Evolutionary conservation across 2,329 filamentous ascomycete genomes (phyloP), one percentile per base, ranked within the genome.

Genomic region (Byssochlamys sp.): DNA sequence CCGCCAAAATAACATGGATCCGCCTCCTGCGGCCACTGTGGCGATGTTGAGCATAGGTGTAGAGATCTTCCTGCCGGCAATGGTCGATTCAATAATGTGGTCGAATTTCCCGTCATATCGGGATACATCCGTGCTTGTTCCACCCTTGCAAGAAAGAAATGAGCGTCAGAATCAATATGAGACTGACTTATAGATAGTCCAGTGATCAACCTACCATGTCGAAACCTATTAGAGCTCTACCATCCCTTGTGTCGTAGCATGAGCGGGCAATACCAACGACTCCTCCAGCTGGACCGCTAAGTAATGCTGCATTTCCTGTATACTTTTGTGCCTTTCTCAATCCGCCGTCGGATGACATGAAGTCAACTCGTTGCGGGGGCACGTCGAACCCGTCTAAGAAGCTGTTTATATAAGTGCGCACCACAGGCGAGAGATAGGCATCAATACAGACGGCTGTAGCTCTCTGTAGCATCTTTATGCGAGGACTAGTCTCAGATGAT

Each of bases 31-130:
- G 2, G 91, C 91, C 0, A 96, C 91, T 0, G 91, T 96, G 71
- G 95, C 95, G 73, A 96, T 95, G 66, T 96, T 90, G 0, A 95
- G 80, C 67, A 95, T 90, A 0, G 91, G 91, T 0, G 88, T 91
- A 66, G 94, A 89, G n/a, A 96, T 92, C 0, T 90, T 92, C 1
- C 95, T 89, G 10, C 90, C 91, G 0, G 91, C 90, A 1, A 89
- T 95, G 0, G 89, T 95, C 0, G 89, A 95, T 73, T 95, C 91
- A 63, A 95, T 95, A 0, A 95, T 89, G 66, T 96, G 90, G 65
- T 96, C 91, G 66, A 94, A 94, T 55, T 88, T 80, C 11, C 91
- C 91, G 57, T 87, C 88, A 66, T 92, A 96, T 55, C 91, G 80
- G 48, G 88, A 92, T 10, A 96, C 68, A 70, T 96, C 91, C 1